Conservation (phyloP, 2,329 filamentous ascomycete species). For the Microdochium paspali region DNA sequence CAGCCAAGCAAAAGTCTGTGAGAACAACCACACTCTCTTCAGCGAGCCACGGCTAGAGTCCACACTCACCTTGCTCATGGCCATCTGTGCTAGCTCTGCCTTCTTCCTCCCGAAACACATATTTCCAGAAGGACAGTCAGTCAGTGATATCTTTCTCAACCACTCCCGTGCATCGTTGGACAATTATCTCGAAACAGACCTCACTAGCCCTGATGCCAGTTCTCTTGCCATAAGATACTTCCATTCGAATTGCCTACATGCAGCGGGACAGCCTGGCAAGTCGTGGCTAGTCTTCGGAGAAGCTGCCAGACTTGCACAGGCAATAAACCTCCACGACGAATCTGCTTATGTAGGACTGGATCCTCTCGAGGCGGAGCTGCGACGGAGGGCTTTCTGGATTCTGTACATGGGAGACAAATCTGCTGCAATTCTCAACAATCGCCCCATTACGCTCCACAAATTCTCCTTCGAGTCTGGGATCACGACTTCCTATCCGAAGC, state of each 20-base stretch:
- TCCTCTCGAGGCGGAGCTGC: constrained; percentile 26
- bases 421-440: constrained; percentile 26
- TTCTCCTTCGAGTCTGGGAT: constrained; percentile 30
- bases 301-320: constrained; percentile 28
- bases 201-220: constrained; percentile 29
- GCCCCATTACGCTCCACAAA: constrained; percentile 32
- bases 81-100: constrained; percentile 30
- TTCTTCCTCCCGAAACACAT: constrained; percentile 28
- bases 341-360: constrained; percentile 21
- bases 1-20: neutral
- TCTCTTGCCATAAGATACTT: constrained; percentile 33
- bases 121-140: constrained; percentile 25
- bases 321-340: constrained; percentile 32
- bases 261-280: constrained; percentile 28
- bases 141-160: constrained; percentile 27
- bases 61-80: constrained; percentile 30
- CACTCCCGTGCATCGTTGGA: constrained; percentile 27
- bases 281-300: constrained; percentile 37
- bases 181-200: constrained; percentile 28
- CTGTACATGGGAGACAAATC: constrained; percentile 30
- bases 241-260: constrained; percentile 34
- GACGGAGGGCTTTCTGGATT: constrained; percentile 26
- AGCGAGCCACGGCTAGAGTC: constrained; percentile 24
- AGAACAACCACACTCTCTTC: constrained; percentile 4
- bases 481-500: constrained; percentile 17